phyloP scores from a whole-genome alignment of 2,329 filamentous ascomycete species.

The Colletotrichum tropicale region DNA sequence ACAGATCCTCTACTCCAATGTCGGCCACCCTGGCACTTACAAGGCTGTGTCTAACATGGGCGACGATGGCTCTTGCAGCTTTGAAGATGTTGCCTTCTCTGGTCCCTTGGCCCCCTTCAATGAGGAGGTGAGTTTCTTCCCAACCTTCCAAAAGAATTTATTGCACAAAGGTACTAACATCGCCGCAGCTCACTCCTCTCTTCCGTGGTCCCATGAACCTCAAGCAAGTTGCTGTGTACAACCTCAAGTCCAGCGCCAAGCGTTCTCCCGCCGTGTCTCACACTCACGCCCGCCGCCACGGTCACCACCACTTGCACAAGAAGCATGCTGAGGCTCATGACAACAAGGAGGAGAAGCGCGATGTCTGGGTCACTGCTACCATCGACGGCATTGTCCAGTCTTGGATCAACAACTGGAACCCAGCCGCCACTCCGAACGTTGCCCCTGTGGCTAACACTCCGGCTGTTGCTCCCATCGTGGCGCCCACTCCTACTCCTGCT shows the following conservation, averaged over 20 bases:
- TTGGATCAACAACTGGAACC: conserved; percentile 61
- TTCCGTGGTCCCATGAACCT: conserved; percentile 73
- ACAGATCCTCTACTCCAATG: conserved; percentile 67
- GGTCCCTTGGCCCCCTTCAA: conserved; percentile 71
- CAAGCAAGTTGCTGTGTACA: conserved; percentile 73
- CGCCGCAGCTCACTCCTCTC: conserved; percentile 68
- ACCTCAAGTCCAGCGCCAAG: conserved; percentile 43
- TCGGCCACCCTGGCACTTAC: conserved; percentile 66
- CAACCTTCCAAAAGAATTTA: not conserved
- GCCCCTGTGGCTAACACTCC: conserved; percentile 8
- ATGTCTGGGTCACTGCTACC: conserved; percentile 55
- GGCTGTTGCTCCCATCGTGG: conserved; percentile 17
- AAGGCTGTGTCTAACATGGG: conserved; percentile 68
- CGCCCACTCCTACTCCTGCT: conserved; percentile 5
- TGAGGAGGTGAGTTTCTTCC: conserved; percentile 63
- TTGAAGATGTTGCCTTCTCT: conserved; percentile 54
- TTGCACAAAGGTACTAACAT: conserved; percentile 12
- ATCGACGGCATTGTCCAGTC: conserved; percentile 62
- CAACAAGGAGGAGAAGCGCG: conserved; percentile 49
- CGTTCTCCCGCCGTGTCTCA: conserved; percentile 28
- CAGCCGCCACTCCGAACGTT: conserved; percentile 32
- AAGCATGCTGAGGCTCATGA: conserved; percentile 38
- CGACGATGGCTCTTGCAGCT: conserved; percentile 57
- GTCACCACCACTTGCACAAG: conserved; percentile 57
- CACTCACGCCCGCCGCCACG: conserved; percentile 37